phyloP scores from a whole-genome alignment of 805 yeast genomes.

The Sugiyamaella boreocaroliniensis region DNA sequence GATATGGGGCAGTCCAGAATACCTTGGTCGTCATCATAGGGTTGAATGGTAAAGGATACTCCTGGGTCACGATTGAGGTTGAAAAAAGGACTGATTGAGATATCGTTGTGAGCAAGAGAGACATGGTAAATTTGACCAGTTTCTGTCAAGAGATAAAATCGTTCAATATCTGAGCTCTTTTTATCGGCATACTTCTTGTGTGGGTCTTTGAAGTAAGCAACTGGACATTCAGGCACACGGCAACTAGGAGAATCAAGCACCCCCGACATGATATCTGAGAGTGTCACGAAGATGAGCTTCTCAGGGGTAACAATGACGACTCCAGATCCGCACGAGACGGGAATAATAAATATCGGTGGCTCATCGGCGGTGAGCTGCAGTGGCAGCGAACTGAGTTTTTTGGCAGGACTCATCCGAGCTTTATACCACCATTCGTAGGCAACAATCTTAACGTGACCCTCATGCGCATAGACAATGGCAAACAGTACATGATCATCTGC shows the following conservation, averaged over 20 bases:
- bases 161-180: slow-evolving; percentile 8
- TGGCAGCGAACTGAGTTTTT: slow-evolving; percentile 17
- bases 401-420: neutral
- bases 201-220: slow-evolving; percentile 29
- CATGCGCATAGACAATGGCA: neutral
- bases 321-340: slow-evolving; percentile 28
- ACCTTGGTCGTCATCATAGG: slow-evolving; percentile 17
- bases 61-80: slow-evolving; percentile 27
- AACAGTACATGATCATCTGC: slow-evolving; percentile 1
- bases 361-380: slow-evolving; percentile 36
- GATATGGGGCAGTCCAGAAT: slow-evolving; percentile 6
- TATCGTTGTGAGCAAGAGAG: slow-evolving; percentile 6
- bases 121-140: slow-evolving; percentile 13
- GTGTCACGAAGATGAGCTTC: slow-evolving; percentile 33
- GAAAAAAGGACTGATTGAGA: slow-evolving; percentile 22
- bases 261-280: slow-evolving; percentile 44
- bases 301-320: slow-evolving; percentile 38
- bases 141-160: slow-evolving; percentile 24
- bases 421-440: slow-evolving; percentile 16
- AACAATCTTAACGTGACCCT: neutral
- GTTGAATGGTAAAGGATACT: slow-evolving; percentile 26
- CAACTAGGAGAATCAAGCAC: slow-evolving; percentile 33
- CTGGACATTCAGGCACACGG: slow-evolving; percentile 35
- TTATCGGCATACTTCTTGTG: neutral
- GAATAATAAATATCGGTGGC: slow-evolving; percentile 39